Evolutionary conservation across 177 flowering plant genomes (phyloP).

Genomic region (Tripterygium wilfordii): DNA sequence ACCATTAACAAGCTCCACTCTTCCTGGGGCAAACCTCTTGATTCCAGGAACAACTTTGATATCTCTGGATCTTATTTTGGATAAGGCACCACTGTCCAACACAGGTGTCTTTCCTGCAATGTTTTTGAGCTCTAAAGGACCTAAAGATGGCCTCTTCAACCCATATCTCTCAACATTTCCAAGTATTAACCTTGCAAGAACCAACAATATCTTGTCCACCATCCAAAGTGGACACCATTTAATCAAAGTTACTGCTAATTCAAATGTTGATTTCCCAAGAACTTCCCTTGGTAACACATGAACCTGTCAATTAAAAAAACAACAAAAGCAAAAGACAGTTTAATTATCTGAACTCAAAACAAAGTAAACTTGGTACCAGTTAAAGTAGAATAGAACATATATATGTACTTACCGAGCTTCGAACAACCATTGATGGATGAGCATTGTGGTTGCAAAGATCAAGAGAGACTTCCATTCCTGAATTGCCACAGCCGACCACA

Average conservation of each 20-base stretch:
- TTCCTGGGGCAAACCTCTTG: conserved; percentile 39
- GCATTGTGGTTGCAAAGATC: conserved; percentile 88
- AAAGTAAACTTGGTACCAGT: too few species aligned
- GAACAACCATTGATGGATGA: conserved; percentile 69
- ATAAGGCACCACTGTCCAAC: conserved; percentile 73
- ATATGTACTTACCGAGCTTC: conserved; percentile 66
- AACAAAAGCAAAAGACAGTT: background rate
- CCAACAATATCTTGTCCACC: conserved; percentile 60
- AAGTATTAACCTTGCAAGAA: conserved; percentile 47
- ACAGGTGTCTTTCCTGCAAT: conserved; percentile 81
- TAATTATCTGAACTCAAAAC: too few species aligned
- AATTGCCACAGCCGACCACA: conserved; percentile 94
- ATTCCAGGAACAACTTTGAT: conserved; percentile 81
- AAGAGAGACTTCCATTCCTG: conserved; percentile 93
- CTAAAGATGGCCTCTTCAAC: conserved; percentile 57
- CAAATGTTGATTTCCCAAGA: conserved; percentile 69
- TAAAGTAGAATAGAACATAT: too few species aligned
- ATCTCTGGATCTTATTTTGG: conserved; percentile 65
- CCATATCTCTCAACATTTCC: conserved; percentile 72
- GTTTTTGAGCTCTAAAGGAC: conserved; percentile 79
- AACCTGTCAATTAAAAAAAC: conserved; percentile 42
- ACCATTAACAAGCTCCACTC: conserved; percentile 71
- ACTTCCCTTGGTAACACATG: conserved; percentile 90
- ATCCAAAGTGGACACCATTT: conserved; percentile 65
- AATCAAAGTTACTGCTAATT: conserved; percentile 44